These are phyloP conservation scores for Phytophthora melonis DNA, from an alignment of 352 stramenopile genomes.

Conservation along the genomic window DNA sequence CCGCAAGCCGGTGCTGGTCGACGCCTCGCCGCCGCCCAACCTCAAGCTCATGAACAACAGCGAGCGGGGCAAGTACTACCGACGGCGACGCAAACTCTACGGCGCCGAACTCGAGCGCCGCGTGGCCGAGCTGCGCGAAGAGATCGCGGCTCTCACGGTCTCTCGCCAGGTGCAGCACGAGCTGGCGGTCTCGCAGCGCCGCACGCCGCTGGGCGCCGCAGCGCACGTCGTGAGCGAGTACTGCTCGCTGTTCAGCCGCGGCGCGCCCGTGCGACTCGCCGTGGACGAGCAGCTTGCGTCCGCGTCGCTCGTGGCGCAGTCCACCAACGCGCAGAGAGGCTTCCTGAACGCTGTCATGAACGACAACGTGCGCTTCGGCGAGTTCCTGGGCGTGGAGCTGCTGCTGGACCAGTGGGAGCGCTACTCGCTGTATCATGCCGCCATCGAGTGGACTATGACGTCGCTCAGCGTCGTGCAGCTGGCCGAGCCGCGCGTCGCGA, in stretches of 20 bases:
- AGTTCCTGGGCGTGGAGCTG: slow-evolving; percentile 48
- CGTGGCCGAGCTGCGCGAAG: slow-evolving; percentile 55
- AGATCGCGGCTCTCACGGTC: slow-evolving; percentile 53
- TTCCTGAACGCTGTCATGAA: slow-evolving; percentile 56
- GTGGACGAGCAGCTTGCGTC: slow-evolving; percentile 39
- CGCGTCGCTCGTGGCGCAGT: slow-evolving; percentile 26
- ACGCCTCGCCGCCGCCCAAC: slow-evolving; percentile 19
- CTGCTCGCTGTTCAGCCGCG: slow-evolving; percentile 56
- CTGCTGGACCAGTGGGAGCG: slow-evolving; percentile 63
- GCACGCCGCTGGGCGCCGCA: slow-evolving; percentile 30
- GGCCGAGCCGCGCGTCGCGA: slow-evolving; percentile 14
- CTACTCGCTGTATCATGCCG: slow-evolving; percentile 59
- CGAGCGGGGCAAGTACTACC: slow-evolving; percentile 75
- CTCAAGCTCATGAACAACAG: slow-evolving; percentile 70
- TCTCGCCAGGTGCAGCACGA: slow-evolving; percentile 45
- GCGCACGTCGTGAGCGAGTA: slow-evolving; percentile 61
- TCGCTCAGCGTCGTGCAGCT: slow-evolving; percentile 48
- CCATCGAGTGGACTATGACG: slow-evolving; percentile 56
- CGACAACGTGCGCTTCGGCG: slow-evolving; percentile 52
- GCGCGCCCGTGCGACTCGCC: slow-evolving; percentile 50
- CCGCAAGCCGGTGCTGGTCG: not conserved
- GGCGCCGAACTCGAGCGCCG: slow-evolving; percentile 38
- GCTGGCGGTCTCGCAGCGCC: slow-evolving; percentile 33
- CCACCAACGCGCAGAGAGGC: slow-evolving; percentile 33
- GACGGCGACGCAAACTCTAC: slow-evolving; percentile 61